These are phyloP conservation scores for Fraxinus dipetala DNA, from an alignment of 305 asterid genomes.

Conservation along the genomic window DNA sequence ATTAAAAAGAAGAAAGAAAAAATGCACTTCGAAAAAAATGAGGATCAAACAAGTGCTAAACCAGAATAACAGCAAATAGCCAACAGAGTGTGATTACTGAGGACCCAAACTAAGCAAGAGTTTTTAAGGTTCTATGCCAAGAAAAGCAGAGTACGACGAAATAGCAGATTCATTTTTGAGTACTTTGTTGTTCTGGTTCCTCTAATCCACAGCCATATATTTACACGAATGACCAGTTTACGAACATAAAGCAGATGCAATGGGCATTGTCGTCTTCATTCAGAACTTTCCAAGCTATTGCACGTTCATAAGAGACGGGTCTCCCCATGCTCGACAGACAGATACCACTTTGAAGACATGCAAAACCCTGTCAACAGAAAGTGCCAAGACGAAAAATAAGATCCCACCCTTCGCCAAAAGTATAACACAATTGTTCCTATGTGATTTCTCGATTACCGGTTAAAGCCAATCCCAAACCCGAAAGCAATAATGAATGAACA, in stretches of 20 bases:
- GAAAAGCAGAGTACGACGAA: not conserved
- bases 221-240: slow-evolving; percentile 89
- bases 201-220: not conserved
- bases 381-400: not conserved
- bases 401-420: not conserved
- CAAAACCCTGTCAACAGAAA: slow-evolving; percentile 59
- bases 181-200: slow-evolving; percentile 2
- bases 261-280: slow-evolving; percentile 73
- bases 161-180: not conserved
- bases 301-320: slow-evolving; percentile 86
- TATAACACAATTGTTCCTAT: not conserved
- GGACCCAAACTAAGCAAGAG: not conserved
- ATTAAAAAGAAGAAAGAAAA: no score
- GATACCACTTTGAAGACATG: slow-evolving; percentile 83
- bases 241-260: slow-evolving; percentile 84
- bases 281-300: slow-evolving; percentile 92
- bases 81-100: not conserved
- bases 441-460: not conserved
- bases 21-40: no score
- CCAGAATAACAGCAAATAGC: not conserved
- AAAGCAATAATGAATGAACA: not conserved
- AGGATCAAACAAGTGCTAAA: not conserved
- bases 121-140: not conserved
- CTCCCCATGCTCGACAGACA: slow-evolving; percentile 96
- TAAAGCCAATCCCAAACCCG: not conserved